Base-by-base conservation (phyloP, 305 asterid genomes). In the Fraxinus xanthoxyloides region DNA sequence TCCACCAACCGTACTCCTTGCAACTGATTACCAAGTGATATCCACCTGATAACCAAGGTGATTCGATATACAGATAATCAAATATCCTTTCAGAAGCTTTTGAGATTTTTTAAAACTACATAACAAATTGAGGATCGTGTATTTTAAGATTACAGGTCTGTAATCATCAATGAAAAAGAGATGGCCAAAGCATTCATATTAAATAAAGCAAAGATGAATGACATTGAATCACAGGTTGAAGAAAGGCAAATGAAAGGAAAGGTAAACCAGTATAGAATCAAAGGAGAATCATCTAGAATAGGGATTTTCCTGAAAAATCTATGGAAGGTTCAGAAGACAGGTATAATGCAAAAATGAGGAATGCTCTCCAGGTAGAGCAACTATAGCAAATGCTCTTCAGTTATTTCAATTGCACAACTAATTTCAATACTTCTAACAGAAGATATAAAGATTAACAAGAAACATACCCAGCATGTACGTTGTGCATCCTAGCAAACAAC, bases 401-500 rank as follows among this genome's bases (percentile, higher is more conserved):
- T 65, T 76, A n/a, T 80, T 36, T 77, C 74, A 79, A 35, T 24
- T 35, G 36, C 79, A 24, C 24, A 76, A 19, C 32, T 31, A 54
- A 30, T 76, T 51, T 54, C 79, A 84, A 54, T 21, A 69, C 43
- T 77, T 38, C 73, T 12, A 77, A 36, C n/a, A 6, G 73, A 85
- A 80, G 74, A 72, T 77, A 13, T 30, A 77, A 72, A 72, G 43
- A 78, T 46, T 63, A 83, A 81, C 72, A 81, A 88, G 85, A 85
- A 85, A 82, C 89, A 84, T 93, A 96, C 99, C 99, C 99, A 40
- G 95, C 90, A 79, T 96, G 97, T 54, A 89, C 93, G 36, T 94
- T 96, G 89, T 96, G 98, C 97, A 93, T 89, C 89, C 99, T 88
- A 9, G 99, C 99, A 89, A 96, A 96, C 88, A 96, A 85, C 92